Base-by-base conservation (phyloP, 768 basidiomycete species). In the Royoungia palumana region DNA sequence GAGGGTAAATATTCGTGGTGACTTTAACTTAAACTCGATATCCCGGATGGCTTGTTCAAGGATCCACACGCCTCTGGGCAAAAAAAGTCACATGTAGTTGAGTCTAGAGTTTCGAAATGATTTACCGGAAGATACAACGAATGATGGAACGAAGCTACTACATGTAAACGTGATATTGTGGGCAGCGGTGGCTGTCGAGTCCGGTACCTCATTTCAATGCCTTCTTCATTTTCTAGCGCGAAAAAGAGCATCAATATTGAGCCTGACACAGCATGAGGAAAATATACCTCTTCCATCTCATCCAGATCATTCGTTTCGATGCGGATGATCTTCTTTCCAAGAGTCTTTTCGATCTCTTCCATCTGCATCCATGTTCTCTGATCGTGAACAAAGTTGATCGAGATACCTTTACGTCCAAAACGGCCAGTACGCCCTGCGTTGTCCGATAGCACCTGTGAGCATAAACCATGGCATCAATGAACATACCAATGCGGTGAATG, bases 341-440 rank as follows among this genome's bases (percentile, higher is more conserved):
- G 79, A 0, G 77, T 79, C 58, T 84, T 76, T 72, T 94, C 88
- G 50, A 99, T 96, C 61, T 79, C 76, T 58, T 94, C 79, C 85
- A 98, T 95, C 65, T 95, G 88, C 60, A 78, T 49, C 84, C 88
- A 94, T 6, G 94, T 93, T 66, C 74, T 75, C 64, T 83, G 75
- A 72, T 98, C 86, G 67, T 97, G 92, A 13, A 97, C 94, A 63
- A 99, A 98, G 68, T 96, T 96, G 64, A 99, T 90, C 28, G 94
- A 94, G 45, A 97, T 89, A 5, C 96, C 96, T 68, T 91, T 93
- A 38, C 96, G 85, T 46, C 96, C 96, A 66, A 99, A 99, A 37
- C 96, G 89, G 49, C 96, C 96, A 40, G 96, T 99, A 46, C 96
- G 90, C 42, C 95, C 94, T 97, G 56, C 50, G 46, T 35, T 4